Percentiles rank a stretch among this genome's conserved stretches.
These are phyloP conservation scores for Phoma sp. DNA, from an alignment of 2,329 filamentous ascomycete genomes.

Conservation along the genomic window DNA sequence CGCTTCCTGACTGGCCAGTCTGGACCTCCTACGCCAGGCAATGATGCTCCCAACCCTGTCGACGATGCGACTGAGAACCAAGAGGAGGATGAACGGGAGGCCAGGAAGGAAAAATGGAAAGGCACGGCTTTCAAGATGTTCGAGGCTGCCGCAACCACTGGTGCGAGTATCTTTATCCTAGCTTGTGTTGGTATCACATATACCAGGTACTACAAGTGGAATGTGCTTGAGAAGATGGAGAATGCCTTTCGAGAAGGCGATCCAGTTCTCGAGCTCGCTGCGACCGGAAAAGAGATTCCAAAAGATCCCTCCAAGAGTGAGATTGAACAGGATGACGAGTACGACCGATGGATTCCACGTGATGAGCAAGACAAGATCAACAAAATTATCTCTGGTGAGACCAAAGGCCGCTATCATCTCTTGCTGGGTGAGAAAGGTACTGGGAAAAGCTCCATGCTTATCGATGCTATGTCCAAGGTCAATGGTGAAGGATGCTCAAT, in stretches of 20 bases:
- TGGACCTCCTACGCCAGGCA: slow-evolving; percentile 45
- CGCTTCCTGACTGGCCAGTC: slow-evolving; percentile 43
- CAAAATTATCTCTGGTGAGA: slow-evolving; percentile 75
- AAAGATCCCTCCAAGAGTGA: slow-evolving; percentile 28
- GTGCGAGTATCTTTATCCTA: slow-evolving; percentile 57
- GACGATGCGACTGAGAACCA: slow-evolving; percentile 43
- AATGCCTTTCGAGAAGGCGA: slow-evolving; percentile 92
- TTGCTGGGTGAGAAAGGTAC: slow-evolving; percentile 95
- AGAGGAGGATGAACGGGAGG: slow-evolving; percentile 27
- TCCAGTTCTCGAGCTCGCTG: slow-evolving; percentile 75
- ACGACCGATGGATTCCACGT: slow-evolving; percentile 79
- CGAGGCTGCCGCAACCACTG: slow-evolving; percentile 57
- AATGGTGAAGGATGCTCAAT: slow-evolving; percentile 89
- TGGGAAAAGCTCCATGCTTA: slow-evolving; percentile 94
- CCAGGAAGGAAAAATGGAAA: slow-evolving; percentile 38
- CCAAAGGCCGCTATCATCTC: slow-evolving; percentile 85
- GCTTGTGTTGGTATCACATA: slow-evolving; percentile 56
- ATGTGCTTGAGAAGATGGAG: slow-evolving; percentile 91
- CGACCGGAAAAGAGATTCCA: slow-evolving; percentile 42
- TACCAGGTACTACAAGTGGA: slow-evolving; percentile 74
- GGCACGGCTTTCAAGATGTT: slow-evolving; percentile 59
- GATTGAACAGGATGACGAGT: slow-evolving; percentile 48
- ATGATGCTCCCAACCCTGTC: slow-evolving; percentile 47
- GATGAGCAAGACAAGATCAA: slow-evolving; percentile 84
- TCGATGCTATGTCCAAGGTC: slow-evolving; percentile 93